Evolutionary conservation across 192 early-diverging fungal species (phyloP), one percentile per base, ranked within the genome.

Genomic region (Chytriomyces confervae): DNA sequence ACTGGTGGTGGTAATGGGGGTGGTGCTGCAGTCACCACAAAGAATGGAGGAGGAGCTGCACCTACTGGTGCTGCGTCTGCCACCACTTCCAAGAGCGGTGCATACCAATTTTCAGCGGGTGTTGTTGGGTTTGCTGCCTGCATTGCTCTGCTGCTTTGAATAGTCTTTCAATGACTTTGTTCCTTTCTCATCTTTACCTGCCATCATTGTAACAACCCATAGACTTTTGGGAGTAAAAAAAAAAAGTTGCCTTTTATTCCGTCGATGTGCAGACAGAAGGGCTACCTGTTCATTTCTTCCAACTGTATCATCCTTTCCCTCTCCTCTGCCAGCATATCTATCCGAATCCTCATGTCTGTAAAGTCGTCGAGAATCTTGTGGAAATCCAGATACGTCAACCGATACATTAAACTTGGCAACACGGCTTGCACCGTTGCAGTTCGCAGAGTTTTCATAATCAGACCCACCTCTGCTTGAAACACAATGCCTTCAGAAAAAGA

Each of bases 371-470:
- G 18, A 46, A 67, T 43, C 5, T 29, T 46, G 44, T 67, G 66
- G 48, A 67, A 67, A 5, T 67, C 66, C n/a, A n/a, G 44, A 46
- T 67, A 11, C 24, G 66, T 67, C 36, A 67, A 46, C 23, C 66
- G 8, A 47, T 67, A 47, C 45, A 67, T 10, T 18, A 67, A 29
- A 23, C 13, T n/a, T 6, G 66, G 66, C 45, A 47, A 47, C 23
- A 11, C 44, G 3, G 66, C 44, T 67, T 46, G 45, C 3, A 29
- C 27, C 2, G 66, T 67, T 5, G 66, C 66, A 11, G 66, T 67
- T 10, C 66, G 66, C 66, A 67, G 66, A 9, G 23, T 46, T 46
- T 67, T 67, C 10, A 11, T 46, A 13, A 67, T 67, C 5, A 67
- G 66, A 13, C 43, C 66, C 18, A 67, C 66, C 23, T 67, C 66